Base-by-base conservation (phyloP, 192 early-diverging fungal species). In the Backusella tarrabulga region DNA sequence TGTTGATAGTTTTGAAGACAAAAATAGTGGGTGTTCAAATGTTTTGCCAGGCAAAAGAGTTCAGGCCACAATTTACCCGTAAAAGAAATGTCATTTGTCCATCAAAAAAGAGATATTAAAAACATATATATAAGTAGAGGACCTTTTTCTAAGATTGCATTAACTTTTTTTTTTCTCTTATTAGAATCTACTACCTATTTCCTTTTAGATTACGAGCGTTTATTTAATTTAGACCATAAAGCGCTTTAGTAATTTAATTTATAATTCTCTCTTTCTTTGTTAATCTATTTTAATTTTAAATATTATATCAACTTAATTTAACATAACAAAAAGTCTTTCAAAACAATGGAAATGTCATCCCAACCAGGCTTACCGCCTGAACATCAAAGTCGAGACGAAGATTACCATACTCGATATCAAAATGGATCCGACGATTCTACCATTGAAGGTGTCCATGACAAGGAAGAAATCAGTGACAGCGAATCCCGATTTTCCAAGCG, bases 281-380 rank as follows among this genome's bases (percentile, higher is more conserved):
- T 54, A 8, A 54, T 21, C 6, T 54, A 54, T 54, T 21, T 54
- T 54, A 17, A 1, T 54, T 54, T 54, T 54, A 54, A 21, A 54
- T 29, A 11, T 63, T 63, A 63, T 29, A 60, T 23, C 6, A 40
- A 50, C 46, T 50, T 44, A 54, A 60, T 26, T n/a, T 52, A 52
- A 26, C 52, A 21, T 60, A n/a, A 11, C 6, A 23, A 56, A 56
- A 9, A 9, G 8, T 9, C 11, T 21, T 69, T 14, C 32, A 5
- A 72, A 50, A 40, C 0, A 4, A 72, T 72, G 71, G 71, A 72
- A 54, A 72, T 72, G 71, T 11, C 71, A 52, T 19, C 44, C 44
- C 15, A 32, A 52, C 40, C 41, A 34, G 19, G 71, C 21, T 54
- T 42, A 11, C 40, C 29, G 32, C 26, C 29, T 26, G 41, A 50